Evolutionary conservation across 306 rosid species (phyloP).

Genomic region (Quercus engelmannii): DNA sequence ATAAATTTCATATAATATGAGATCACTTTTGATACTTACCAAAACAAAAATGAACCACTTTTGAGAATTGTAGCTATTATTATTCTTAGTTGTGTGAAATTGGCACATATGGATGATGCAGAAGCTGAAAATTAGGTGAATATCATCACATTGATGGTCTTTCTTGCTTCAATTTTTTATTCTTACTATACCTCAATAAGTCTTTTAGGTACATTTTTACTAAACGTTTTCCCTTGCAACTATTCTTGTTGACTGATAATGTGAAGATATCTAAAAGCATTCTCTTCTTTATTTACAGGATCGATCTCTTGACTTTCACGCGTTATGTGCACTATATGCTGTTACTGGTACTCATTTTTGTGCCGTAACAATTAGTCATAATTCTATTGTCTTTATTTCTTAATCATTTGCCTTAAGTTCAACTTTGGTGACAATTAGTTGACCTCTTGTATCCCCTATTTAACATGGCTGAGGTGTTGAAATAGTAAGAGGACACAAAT

Average conservation of each 20-base stretch:
- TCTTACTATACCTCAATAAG: neutral
- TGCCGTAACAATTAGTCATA: constrained; percentile 18
- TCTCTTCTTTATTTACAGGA: constrained; percentile 66
- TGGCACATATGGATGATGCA: neutral
- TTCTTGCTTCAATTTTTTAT: neutral
- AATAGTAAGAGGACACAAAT: neutral
- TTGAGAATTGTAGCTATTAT: too few species aligned
- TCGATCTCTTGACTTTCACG: constrained; percentile 95
- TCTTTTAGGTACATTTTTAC: neutral
- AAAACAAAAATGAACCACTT: too few species aligned
- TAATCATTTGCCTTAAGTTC: neutral
- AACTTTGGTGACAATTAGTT: neutral
- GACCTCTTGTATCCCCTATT: neutral
- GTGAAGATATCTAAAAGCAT: constrained; percentile 40
- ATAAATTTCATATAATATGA: too few species aligned
- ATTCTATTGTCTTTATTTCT: constrained; percentile 4
- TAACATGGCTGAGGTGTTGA: neutral
- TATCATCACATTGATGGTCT: neutral
- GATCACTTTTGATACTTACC: too few species aligned
- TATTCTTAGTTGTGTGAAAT: too few species aligned
- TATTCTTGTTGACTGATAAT: constrained; percentile 6
- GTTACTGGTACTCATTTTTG: constrained; percentile 76
- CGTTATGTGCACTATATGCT: constrained; percentile 94
- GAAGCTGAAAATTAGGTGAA: neutral
- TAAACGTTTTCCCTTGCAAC: neutral